A percentile compares a stretch with the other conserved stretches of the same genome.
phyloP scores from a whole-genome alignment of 805 yeast genomes.

The Zygotorulaspora florentina region DNA sequence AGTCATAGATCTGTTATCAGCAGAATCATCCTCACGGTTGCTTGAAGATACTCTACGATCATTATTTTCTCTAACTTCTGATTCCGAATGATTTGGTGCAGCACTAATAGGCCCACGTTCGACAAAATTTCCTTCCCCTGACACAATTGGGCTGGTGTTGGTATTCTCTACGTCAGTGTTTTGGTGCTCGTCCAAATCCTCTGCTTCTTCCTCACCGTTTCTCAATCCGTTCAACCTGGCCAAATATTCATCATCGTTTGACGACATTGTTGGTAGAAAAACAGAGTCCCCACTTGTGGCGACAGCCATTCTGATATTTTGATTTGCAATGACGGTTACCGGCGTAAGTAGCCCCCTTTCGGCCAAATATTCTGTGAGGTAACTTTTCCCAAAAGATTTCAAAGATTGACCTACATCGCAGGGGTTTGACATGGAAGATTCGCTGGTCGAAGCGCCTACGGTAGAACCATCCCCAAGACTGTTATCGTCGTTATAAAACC shows the following conservation, averaged over 20 bases:
- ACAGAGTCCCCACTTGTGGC: slow-evolving; percentile 36
- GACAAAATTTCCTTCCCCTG: neutral
- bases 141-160: neutral
- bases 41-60: neutral
- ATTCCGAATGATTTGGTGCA: too few relatives aligned
- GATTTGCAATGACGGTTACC: slow-evolving; percentile 14
- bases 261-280: slow-evolving; percentile 33
- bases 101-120: neutral
- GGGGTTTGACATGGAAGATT: slow-evolving; percentile 5
- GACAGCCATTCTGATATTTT: slow-evolving; percentile 26
- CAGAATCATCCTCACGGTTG: neutral
- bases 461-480: neutral
- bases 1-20: neutral
- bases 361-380: slow-evolving; percentile 20
- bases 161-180: neutral
- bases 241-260: slow-evolving; percentile 30
- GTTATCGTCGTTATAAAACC: neutral
- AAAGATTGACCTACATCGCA: slow-evolving; percentile 3
- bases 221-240: slow-evolving; percentile 25
- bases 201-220: slow-evolving; percentile 9
- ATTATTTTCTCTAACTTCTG: too few relatives aligned
- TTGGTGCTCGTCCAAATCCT: neutral
- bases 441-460: slow-evolving; percentile 3
- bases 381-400: slow-evolving; percentile 13
- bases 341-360: slow-evolving; percentile 30